These are phyloP conservation scores for Forsythia viridissima DNA, from an alignment of 257 asterid species.

Conservation along the genomic window DNA sequence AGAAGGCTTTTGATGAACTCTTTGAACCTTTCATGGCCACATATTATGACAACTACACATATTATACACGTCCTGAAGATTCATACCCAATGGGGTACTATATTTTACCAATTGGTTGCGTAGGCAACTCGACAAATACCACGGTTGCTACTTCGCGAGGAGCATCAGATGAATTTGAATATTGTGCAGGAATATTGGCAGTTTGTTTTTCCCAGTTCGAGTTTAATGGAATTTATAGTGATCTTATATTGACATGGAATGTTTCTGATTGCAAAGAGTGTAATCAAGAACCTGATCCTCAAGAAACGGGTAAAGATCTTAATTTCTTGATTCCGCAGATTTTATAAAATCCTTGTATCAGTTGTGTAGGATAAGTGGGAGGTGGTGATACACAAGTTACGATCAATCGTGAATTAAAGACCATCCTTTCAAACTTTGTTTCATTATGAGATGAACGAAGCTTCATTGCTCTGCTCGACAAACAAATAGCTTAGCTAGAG, in stretches of 20 bases:
- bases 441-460: no score
- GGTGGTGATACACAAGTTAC: no score
- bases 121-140: conserved; percentile 27
- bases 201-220: conserved; percentile 18
- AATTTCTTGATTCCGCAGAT: no score
- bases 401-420: no score
- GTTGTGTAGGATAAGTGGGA: no score
- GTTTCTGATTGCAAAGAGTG: conserved; percentile 23
- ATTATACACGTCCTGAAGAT: conserved; percentile 21
- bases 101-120: conserved; percentile 7
- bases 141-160: conserved; percentile 1
- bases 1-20: conserved; percentile 22
- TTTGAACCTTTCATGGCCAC: conserved; percentile 17
- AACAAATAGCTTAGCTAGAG: no score
- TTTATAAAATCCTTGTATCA: no score
- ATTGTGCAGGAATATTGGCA: conserved; percentile 12
- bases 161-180: not conserved
- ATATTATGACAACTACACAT: not conserved
- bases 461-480: no score
- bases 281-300: no score
- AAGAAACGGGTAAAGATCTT: no score
- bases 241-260: conserved; percentile 21
- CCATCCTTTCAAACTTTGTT: no score
- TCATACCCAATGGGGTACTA: not conserved
- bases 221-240: not conserved